Evolutionary conservation across 345 rosid genomes (phyloP).

Genomic region (Brassica juncea): DNA sequence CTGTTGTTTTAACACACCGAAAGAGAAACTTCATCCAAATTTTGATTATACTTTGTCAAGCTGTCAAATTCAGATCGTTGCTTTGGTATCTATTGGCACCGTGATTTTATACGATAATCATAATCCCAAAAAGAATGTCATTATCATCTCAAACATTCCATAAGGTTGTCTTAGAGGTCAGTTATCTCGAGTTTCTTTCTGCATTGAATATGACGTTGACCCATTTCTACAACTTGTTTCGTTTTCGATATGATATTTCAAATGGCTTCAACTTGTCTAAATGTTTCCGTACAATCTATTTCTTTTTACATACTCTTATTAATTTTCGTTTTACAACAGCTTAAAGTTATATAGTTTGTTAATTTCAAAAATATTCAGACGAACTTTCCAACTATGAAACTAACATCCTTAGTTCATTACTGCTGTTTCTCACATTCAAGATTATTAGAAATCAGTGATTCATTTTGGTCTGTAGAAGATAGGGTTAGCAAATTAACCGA

Average conservation of each 20-base stretch:
- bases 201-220: conserved; percentile 18
- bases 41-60: background rate
- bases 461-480: background rate
- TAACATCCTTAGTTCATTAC: background rate
- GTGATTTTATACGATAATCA: background rate
- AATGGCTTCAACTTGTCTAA: background rate
- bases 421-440: background rate
- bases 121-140: background rate
- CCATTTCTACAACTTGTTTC: conserved; percentile 19
- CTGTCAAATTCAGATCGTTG: background rate
- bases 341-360: background rate
- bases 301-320: background rate
- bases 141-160: conserved; percentile 29
- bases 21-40: background rate
- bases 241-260: conserved; percentile 11
- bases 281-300: background rate
- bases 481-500: background rate
- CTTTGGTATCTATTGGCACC: conserved; percentile 1
- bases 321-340: background rate
- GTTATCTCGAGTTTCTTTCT: background rate
- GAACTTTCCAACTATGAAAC: background rate
- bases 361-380: background rate
- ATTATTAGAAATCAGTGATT: too few species aligned
- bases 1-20: background rate
- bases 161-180: conserved; percentile 1